phyloP scores from a whole-genome alignment of 495 filamentous ascomycete genomes.

The Aspergillus saccharolyticus region DNA sequence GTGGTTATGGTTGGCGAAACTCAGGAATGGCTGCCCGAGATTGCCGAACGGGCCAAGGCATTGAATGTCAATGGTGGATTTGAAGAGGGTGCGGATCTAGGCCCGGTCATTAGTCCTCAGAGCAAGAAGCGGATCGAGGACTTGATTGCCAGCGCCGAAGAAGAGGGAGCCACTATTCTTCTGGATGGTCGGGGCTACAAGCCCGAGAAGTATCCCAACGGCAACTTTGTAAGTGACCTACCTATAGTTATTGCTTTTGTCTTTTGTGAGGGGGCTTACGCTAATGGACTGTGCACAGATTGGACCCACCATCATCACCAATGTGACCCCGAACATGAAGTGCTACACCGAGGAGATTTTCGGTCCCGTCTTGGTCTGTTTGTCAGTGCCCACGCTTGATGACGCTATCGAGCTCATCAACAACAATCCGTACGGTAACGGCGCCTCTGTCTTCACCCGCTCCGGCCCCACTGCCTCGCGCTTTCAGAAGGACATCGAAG shows the following conservation, averaged over 20 bases:
- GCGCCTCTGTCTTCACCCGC: slow-evolving; percentile 63
- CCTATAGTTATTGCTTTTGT: background rate
- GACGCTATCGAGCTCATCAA: slow-evolving; percentile 66
- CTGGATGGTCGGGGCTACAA: slow-evolving; percentile 89
- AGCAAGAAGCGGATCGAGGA: slow-evolving; percentile 85
- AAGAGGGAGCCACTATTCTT: slow-evolving; percentile 89
- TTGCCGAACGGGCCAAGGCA: slow-evolving; percentile 87
- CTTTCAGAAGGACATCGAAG: slow-evolving; percentile 62
- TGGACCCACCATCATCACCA: slow-evolving; percentile 89
- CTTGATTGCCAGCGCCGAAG: slow-evolving; percentile 82
- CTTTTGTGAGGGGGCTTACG: too few relatives aligned
- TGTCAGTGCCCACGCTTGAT: slow-evolving; percentile 57
- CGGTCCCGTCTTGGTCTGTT: slow-evolving; percentile 64
- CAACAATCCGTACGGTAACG: slow-evolving; percentile 67
- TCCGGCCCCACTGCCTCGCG: slow-evolving; percentile 55
- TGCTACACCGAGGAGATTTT: slow-evolving; percentile 99
- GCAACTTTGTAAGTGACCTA: slow-evolving; percentile 72
- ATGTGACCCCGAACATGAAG: slow-evolving; percentile 84
- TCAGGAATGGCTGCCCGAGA: slow-evolving; percentile 83
- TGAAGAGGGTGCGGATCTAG: slow-evolving; percentile 87
- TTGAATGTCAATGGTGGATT: slow-evolving; percentile 92
- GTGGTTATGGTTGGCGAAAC: slow-evolving; percentile 93
- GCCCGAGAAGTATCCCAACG: slow-evolving; percentile 89
- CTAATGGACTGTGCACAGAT: slow-evolving; percentile 36
- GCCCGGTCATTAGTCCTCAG: slow-evolving; percentile 94